These are phyloP conservation scores for Rhodomyrtus psidioides DNA, from an alignment of 441 rosid genomes.

Conservation along the genomic window DNA sequence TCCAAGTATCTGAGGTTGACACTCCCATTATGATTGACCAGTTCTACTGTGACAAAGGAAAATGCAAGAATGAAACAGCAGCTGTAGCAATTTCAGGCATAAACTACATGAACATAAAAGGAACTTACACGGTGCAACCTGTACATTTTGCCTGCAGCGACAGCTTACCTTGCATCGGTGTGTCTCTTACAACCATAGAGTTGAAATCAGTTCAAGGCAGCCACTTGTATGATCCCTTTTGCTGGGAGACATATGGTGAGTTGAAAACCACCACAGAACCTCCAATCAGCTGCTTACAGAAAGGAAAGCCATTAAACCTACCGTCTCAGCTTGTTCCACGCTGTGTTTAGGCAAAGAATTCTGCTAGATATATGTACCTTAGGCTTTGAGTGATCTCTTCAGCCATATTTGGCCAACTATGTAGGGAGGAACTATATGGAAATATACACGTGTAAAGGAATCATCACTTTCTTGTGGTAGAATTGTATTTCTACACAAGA, in stretches of 20 bases:
- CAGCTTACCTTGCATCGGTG: constrained; percentile 4
- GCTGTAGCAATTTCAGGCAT: constrained; percentile 10
- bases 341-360: not conserved
- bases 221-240: constrained; percentile 3
- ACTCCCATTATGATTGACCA: constrained; percentile 10
- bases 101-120: constrained; percentile 5
- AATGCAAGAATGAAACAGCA: constrained; percentile 3
- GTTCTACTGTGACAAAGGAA: constrained; percentile 7
- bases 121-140: constrained; percentile 4
- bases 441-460: not conserved
- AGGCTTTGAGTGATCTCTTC: not conserved
- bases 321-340: not conserved
- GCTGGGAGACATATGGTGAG: constrained; percentile 16
- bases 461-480: not conserved
- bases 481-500: not conserved
- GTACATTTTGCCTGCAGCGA: constrained; percentile 12
- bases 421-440: not conserved
- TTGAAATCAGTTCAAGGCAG: not conserved
- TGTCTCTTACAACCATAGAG: constrained; percentile 2
- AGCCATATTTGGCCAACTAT: not conserved
- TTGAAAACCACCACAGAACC: constrained; percentile 6
- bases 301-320: constrained; percentile 2
- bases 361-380: not conserved
- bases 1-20: constrained; percentile 1
- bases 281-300: constrained; percentile 7